Evolutionary conservation across 495 filamentous ascomycete genomes (phyloP), one percentile per base, ranked within the genome.

Genomic region (Durotheca rogersii): DNA sequence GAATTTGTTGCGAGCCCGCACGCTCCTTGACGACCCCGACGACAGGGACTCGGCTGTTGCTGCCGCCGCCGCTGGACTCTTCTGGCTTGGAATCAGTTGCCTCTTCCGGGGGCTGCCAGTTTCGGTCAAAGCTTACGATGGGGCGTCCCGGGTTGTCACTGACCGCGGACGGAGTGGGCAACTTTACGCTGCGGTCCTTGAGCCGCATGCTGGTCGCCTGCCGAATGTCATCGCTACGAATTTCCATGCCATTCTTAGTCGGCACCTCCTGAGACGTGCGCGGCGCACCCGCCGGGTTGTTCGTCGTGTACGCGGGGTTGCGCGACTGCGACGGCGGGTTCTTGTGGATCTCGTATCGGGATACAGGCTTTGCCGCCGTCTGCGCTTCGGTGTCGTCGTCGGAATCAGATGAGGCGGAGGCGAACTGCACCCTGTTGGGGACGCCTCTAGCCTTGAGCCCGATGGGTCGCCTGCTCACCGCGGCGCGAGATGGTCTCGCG

Each of bases 171-270:
- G 90, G 90, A 61, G 82, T 90, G 3, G 90, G 90, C 21, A 96
- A 70, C 57, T 86, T 92, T 39, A 85, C 70, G 61, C 90, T 95
- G 58, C 90, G 83, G 64, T 95, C 89, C 54, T 81, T 88, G 47
- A 90, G 74, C 64, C 71, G 84, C 78, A 90, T 93, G 72, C 85
- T 90, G n/a, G 90, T 96, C n/a, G 90, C 90, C 42, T 84, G 79
- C 20, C 84, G 78, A 45, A 96, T 90, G 37, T 96, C 90, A 34
- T 94, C 88, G 53, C 88, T 74, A 40, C 90, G 82, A 30, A 94
- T 80, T 66, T 96, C 90, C 50, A 84, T 75, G 3, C 84, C 88
- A 62, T 93, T 82, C 70, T 85, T 89, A 32, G 67, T 80, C 7
- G 72, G 69, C 6, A 75, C 60, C 7, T 72, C 68, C 39, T 60